Base-by-base conservation (phyloP, 2,329 filamentous ascomycete species). In the Calonectria fujianensis region DNA sequence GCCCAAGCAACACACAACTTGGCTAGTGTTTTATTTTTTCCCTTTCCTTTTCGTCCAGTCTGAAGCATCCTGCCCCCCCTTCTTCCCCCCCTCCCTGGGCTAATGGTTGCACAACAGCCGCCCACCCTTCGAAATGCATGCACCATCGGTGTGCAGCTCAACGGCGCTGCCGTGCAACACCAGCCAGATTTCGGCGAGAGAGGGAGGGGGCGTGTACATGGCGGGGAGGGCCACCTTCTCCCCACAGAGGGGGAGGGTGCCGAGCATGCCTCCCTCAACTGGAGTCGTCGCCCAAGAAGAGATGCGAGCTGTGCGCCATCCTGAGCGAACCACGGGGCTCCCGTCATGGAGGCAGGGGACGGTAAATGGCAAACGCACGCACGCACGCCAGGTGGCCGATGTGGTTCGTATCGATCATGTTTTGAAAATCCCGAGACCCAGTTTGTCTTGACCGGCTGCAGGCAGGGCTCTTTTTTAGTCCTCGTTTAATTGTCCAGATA, bases 381-480 rank as follows among this genome's bases (percentile, higher is more conserved):
- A 37, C 51, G 29, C 66, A 52, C 29, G 31, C 54, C 37, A 32
- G 52, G 68, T 69, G 52, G 75, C 61, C 67, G 57, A 59, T 73
- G 73, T 65, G 41, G 67, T 75, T 75, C 75, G 78, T 75, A 76
- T 78, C 74, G 74, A 79, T 76, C 70, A 80, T 80, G 71, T 72
- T 52, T 52, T 72, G 57, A 51, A 72, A 71, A 75, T 74, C 68
- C 69, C 67, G 70, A 73, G 45, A 63, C 66, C 41, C 72, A 69
- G 68, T 45, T 35, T 74, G 70, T 72, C 29, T 74, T 81, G 80
- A 82, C 79, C 80, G 79, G 78, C 76, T 80, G 76, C 79, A 81
- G 75, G 75, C 75, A 72, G 75, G 74, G 76, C 75, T 61, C 67
- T 54, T 74, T 39, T 71, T 48, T 69, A 31, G 57, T 68, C 52